Conservation (phyloP, 2,329 filamentous ascomycete species). For the Fusarium chuoi region DNA sequence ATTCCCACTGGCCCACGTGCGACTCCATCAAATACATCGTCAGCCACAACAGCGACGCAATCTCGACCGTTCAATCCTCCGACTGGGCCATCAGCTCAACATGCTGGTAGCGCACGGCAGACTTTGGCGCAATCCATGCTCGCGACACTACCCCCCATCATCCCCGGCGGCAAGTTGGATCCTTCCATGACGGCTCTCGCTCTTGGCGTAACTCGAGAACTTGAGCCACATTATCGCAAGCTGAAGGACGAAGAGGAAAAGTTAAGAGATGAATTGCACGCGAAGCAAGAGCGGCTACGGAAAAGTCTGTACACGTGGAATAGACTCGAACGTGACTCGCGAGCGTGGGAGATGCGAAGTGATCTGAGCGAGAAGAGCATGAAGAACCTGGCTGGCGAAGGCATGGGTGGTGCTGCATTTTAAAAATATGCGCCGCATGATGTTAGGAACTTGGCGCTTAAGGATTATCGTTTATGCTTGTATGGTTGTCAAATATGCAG, state of each 20-base stretch:
- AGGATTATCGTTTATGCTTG: constrained; percentile 11
- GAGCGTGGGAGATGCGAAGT: constrained; percentile 64
- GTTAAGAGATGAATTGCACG: constrained; percentile 62
- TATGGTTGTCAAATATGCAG: not conserved
- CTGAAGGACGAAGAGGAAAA: constrained; percentile 69
- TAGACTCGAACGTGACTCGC: constrained; percentile 63
- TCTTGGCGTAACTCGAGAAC: constrained; percentile 61
- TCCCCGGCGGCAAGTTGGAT: constrained; percentile 67
- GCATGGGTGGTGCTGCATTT: constrained; percentile 65
- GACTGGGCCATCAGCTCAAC: constrained; percentile 62
- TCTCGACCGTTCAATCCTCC: constrained; percentile 65
- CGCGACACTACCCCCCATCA: constrained; percentile 60
- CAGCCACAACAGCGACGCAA: constrained; percentile 55
- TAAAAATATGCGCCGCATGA: constrained; percentile 39
- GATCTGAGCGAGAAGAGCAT: constrained; percentile 67
- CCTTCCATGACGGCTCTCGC: constrained; percentile 56
- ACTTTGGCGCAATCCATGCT: constrained; percentile 64
- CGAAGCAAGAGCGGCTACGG: constrained; percentile 65
- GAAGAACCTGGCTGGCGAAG: constrained; percentile 67
- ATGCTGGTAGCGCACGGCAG: constrained; percentile 51
- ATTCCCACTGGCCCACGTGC: constrained; percentile 62
- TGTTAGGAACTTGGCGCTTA: constrained; percentile 14
- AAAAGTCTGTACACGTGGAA: constrained; percentile 65
- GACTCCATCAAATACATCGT: constrained; percentile 46
- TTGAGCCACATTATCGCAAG: constrained; percentile 64